Percentiles rank a stretch among this genome's conserved stretches.
Evolutionary conservation across 208 protist species (phyloP).

Genomic region (Crithidia acanthocephali): DNA sequence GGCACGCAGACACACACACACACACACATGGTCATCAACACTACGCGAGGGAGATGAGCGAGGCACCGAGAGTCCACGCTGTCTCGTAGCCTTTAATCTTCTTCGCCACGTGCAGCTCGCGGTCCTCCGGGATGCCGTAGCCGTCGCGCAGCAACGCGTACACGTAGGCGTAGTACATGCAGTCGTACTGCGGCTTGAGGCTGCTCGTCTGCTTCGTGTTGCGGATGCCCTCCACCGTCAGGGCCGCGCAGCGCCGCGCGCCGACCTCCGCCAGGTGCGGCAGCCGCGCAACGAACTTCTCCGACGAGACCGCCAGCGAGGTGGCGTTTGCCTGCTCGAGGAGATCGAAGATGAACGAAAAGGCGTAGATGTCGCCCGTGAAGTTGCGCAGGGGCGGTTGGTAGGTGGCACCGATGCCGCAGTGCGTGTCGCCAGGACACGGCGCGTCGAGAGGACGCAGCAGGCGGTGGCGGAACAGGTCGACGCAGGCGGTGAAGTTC

Average conservation of each 20-base stretch:
- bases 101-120: slow-evolving; percentile 72
- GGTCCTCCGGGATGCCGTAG: slow-evolving; percentile 57
- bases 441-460: slow-evolving; percentile 36
- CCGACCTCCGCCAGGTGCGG: slow-evolving; percentile 27
- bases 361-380: slow-evolving; percentile 63
- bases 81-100: slow-evolving; percentile 84
- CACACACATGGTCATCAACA: too few species aligned
- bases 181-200: slow-evolving; percentile 61
- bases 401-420: slow-evolving; percentile 61
- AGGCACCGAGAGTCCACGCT: slow-evolving; percentile 82
- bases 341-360: slow-evolving; percentile 76
- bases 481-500: slow-evolving; percentile 50
- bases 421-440: slow-evolving; percentile 26
- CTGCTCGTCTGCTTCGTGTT: slow-evolving; percentile 11
- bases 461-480: slow-evolving; percentile 43
- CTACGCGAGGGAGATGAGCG: slow-evolving; percentile 42
- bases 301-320: slow-evolving; percentile 21
- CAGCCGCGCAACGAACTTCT: slow-evolving; percentile 35
- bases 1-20: too few species aligned
- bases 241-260: slow-evolving; percentile 25
- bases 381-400: slow-evolving; percentile 62
- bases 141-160: slow-evolving; percentile 70
- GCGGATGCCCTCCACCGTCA: slow-evolving; percentile 32
- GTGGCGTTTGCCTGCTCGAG: slow-evolving; percentile 23
- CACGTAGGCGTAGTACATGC: slow-evolving; percentile 79